Evolutionary conservation across 176 grass and related monocot species (phyloP).

Genomic region (Oryza australiensis): DNA sequence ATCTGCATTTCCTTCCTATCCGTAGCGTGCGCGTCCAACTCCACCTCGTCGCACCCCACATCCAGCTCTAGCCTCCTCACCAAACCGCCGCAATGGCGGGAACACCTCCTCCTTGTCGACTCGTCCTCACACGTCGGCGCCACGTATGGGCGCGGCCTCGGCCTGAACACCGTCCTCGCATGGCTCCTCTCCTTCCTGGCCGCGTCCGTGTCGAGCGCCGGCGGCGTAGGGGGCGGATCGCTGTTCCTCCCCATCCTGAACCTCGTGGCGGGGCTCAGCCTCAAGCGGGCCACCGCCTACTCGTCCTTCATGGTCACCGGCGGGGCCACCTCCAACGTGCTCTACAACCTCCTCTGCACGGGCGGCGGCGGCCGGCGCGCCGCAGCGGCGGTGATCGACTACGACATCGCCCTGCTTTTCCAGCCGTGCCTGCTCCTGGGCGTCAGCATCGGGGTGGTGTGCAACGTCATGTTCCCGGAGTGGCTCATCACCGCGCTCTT

Average conservation of each 20-base stretch:
- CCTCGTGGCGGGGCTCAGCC: constrained; percentile 53
- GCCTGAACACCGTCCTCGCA: constrained; percentile 21
- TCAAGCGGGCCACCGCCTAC: constrained; percentile 64
- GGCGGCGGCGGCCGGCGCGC: not conserved
- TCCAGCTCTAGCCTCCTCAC: constrained; percentile 30
- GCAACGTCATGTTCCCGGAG: constrained; percentile 83
- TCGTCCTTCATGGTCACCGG: constrained; percentile 81
- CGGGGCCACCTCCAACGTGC: constrained; percentile 61
- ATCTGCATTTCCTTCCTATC: constrained; percentile 30
- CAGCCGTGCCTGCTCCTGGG: constrained; percentile 81
- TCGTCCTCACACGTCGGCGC: not conserved
- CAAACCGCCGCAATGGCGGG: constrained; percentile 49
- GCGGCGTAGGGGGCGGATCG: constrained; percentile 70
- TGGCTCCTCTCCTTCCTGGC: constrained; percentile 65
- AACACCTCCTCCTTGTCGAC: constrained; percentile 27
- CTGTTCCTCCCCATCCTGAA: constrained; percentile 83
- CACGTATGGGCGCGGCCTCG: not conserved
- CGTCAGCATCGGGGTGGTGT: constrained; percentile 76
- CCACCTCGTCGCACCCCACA: constrained; percentile 20
- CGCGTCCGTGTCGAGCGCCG: constrained; percentile 65
- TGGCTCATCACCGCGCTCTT: constrained; percentile 86
- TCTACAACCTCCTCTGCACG: constrained; percentile 56
- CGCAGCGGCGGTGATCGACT: constrained; percentile 49
- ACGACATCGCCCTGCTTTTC: constrained; percentile 69
- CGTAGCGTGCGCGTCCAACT: constrained; percentile 24